Percentiles rank a stretch among this genome's conserved stretches.
Evolutionary conservation across 208 protist genomes (phyloP).

Genomic region (Wallacemonas sp.): DNA sequence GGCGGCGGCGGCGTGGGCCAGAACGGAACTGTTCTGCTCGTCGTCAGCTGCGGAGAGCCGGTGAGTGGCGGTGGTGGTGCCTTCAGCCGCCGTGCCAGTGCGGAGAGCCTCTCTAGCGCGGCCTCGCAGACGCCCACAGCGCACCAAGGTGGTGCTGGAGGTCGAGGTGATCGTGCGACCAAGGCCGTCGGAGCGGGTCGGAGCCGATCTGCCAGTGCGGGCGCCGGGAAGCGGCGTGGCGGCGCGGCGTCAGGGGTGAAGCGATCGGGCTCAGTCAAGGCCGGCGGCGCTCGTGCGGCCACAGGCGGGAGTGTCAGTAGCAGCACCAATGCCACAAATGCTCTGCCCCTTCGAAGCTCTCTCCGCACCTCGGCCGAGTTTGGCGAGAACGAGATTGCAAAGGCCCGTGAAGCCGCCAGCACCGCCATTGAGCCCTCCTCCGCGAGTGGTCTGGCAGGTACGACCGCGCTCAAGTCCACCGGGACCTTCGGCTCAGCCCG

Average conservation of each 20-base stretch:
- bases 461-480: neutral
- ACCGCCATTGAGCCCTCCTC: neutral
- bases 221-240: slow-evolving; percentile 1
- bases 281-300: neutral
- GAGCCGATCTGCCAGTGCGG: slow-evolving; percentile 16
- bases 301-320: neutral
- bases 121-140: neutral
- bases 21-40: slow-evolving; percentile 1
- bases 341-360: slow-evolving; percentile 1
- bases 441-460: neutral
- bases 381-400: neutral
- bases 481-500: neutral
- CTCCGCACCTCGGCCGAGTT: neutral
- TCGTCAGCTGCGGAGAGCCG: neutral
- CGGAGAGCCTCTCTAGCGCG: slow-evolving; percentile 4
- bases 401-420: neutral
- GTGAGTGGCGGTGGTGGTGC: neutral
- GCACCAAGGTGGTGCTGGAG: neutral
- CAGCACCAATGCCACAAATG: neutral
- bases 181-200: neutral
- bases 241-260: neutral
- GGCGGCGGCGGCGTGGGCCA: neutral
- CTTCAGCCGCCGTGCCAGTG: slow-evolving; percentile 6
- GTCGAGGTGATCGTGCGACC: neutral
- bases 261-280: slow-evolving; percentile 11